Evolutionary conservation across 2,329 filamentous ascomycete genomes (phyloP).

Genomic region (Penicillium brevicompactum): DNA sequence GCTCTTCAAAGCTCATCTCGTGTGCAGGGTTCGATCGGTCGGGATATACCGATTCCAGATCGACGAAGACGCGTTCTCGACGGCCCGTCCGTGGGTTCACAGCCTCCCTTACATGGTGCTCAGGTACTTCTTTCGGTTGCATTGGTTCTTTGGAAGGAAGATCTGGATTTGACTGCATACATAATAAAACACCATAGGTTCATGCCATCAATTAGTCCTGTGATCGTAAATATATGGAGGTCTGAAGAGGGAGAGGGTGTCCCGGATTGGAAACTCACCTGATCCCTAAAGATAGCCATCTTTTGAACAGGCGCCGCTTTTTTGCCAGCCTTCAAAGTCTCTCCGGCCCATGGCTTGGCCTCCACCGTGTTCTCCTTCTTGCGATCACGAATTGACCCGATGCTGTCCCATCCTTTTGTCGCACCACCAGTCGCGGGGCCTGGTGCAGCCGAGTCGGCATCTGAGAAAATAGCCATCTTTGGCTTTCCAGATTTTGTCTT

Average conservation of each 20-base stretch:
- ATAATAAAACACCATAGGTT: slow-evolving; percentile 44
- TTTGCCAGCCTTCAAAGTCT: slow-evolving; percentile 84
- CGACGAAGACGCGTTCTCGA: slow-evolving; percentile 83
- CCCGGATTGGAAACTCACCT: slow-evolving; percentile 68
- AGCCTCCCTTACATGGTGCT: slow-evolving; percentile 76
- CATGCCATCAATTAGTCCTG: slow-evolving; percentile 85
- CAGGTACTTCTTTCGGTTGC: slow-evolving; percentile 62
- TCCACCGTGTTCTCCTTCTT: slow-evolving; percentile 93
- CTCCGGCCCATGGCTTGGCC: slow-evolving; percentile 86
- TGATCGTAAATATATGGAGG: slow-evolving; percentile 77
- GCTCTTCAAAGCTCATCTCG: slow-evolving; percentile 89
- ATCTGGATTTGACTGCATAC: slow-evolving; percentile 54
- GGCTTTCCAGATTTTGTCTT: slow-evolving; percentile 69
- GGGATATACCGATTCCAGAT: slow-evolving; percentile 83
- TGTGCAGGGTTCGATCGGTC: slow-evolving; percentile 68
- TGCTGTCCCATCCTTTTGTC: slow-evolving; percentile 85
- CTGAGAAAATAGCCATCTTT: slow-evolving; percentile 91
- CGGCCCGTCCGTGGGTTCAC: slow-evolving; percentile 81
- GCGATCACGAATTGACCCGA: slow-evolving; percentile 80
- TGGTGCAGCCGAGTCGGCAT: slow-evolving; percentile 63
- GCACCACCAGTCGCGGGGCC: slow-evolving; percentile 56
- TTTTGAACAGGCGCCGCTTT: slow-evolving; percentile 76
- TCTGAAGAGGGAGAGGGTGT: slow-evolving; percentile 40
- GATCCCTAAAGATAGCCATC: slow-evolving; percentile 91
- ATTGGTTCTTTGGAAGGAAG: slow-evolving; percentile 40